A percentile compares a stretch with the other conserved stretches of the same genome.
phyloP scores from a whole-genome alignment of 371 early-diverging fungal species.

The Apophysomyces variabilis region DNA sequence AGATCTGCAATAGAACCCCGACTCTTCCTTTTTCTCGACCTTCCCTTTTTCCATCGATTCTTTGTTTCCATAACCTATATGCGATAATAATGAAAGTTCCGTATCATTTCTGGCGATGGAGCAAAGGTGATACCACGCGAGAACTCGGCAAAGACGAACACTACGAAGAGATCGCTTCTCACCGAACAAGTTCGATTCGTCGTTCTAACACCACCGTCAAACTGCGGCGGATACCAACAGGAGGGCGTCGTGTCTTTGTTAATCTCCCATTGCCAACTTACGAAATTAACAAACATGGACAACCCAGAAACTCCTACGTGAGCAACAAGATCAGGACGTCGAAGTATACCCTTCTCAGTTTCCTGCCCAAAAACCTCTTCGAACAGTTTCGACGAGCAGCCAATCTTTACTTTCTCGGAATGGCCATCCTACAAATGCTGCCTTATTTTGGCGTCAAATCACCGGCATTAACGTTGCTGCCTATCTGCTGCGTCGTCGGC shows the following conservation, averaged over 20 bases:
- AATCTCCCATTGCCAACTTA: constrained; percentile 66
- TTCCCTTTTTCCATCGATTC: not conserved
- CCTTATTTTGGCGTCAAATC: constrained; percentile 79
- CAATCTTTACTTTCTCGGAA: constrained; percentile 95
- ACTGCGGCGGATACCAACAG: constrained; percentile 34
- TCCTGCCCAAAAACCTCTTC: constrained; percentile 96
- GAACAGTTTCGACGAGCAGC: constrained; percentile 96
- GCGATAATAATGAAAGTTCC: not conserved
- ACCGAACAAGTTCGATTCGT: constrained; percentile 4
- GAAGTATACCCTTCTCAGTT: constrained; percentile 91
- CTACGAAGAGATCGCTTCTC: not conserved
- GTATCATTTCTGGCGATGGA: constrained; percentile 6
- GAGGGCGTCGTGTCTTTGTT: constrained; percentile 68
- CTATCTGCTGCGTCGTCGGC: constrained; percentile 85
- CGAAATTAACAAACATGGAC: constrained; percentile 54
- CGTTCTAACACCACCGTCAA: constrained; percentile 28
- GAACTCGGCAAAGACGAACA: constrained; percentile 2
- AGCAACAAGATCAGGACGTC: constrained; percentile 82
- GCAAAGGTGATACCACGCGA: not conserved
- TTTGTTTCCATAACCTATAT: not conserved
- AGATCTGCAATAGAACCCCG: not conserved
- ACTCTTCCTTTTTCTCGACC: constrained; percentile 10
- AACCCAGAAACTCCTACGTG: constrained; percentile 54
- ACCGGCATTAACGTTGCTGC: constrained; percentile 81
- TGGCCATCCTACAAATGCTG: constrained; percentile 90